These are phyloP conservation scores for Fusarium nodosum DNA, from an alignment of 2,329 filamentous ascomycete species.

Conservation along the genomic window DNA sequence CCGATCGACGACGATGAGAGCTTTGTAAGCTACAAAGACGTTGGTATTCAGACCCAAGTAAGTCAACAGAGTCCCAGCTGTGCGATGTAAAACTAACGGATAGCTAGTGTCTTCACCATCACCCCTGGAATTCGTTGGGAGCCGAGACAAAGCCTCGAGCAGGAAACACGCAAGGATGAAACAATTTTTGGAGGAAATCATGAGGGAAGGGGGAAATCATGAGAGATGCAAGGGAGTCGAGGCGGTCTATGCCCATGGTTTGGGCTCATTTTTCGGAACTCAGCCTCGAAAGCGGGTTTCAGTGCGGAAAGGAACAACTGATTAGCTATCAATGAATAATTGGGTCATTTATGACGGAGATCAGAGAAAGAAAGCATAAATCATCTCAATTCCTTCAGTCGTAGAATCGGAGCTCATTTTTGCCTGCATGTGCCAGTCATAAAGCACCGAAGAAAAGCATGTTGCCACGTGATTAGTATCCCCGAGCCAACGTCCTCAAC, in stretches of 20 bases:
- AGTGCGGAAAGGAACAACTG: slow-evolving; percentile 11
- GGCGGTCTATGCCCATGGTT: slow-evolving; percentile 11
- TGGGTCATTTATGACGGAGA: neutral
- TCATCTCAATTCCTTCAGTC: neutral
- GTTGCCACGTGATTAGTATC: slow-evolving; percentile 36
- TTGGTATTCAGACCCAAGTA: neutral
- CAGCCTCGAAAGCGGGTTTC: slow-evolving; percentile 14
- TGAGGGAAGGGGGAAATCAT: slow-evolving; percentile 20
- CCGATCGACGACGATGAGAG: neutral
- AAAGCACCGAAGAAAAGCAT: neutral
- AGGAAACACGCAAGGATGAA: slow-evolving; percentile 5
- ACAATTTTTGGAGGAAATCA: slow-evolving; percentile 5
- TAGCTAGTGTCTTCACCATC: neutral
- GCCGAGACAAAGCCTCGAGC: slow-evolving; percentile 1
- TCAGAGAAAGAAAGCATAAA: slow-evolving; percentile 2
- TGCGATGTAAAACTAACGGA: slow-evolving; percentile 1
- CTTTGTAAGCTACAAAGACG: neutral
- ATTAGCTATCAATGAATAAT: slow-evolving; percentile 8
- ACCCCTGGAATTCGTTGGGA: neutral
- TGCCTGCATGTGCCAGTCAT: slow-evolving; percentile 2
- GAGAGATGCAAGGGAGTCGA: slow-evolving; percentile 30
- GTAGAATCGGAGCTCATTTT: neutral
- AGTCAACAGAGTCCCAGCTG: neutral
- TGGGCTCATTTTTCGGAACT: slow-evolving; percentile 14
- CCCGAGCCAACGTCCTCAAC: slow-evolving; percentile 27